A percentile compares a stretch with the other conserved stretches of the same genome.
Evolutionary conservation across 371 early-diverging fungal species (phyloP).

Genomic region (Mortierella sp.): DNA sequence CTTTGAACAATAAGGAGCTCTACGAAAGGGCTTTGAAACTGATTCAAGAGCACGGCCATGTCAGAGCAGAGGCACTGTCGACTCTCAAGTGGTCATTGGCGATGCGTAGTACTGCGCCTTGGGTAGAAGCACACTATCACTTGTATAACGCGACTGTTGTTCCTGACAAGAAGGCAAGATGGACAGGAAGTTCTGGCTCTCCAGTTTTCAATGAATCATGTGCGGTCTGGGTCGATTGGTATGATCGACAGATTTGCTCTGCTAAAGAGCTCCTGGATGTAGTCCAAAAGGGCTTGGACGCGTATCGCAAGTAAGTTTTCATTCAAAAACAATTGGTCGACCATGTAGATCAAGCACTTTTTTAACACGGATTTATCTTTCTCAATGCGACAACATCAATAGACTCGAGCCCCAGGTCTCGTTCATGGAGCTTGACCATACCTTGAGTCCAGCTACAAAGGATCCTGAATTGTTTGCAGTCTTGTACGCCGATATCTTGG

Average conservation of each 20-base stretch:
- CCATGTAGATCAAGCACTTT: neutral
- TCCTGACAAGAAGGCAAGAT: constrained; percentile 45
- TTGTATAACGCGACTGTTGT: constrained; percentile 74
- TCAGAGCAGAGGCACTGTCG: constrained; percentile 47
- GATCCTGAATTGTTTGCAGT: constrained; percentile 31
- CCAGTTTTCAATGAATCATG: constrained; percentile 63
- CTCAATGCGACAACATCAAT: neutral
- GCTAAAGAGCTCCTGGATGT: constrained; percentile 53
- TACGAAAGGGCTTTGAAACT: constrained; percentile 59
- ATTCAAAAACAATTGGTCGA: neutral
- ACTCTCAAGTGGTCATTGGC: constrained; percentile 69
- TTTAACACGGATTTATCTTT: neutral
- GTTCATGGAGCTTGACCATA: constrained; percentile 47
- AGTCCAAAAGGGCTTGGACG: constrained; percentile 21
- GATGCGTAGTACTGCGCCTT: constrained; percentile 78
- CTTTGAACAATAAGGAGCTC: constrained; percentile 48
- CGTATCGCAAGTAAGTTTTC: constrained; percentile 2
- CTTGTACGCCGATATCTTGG: constrained; percentile 64
- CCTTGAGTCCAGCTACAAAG: constrained; percentile 57
- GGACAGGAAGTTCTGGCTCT: constrained; percentile 19
- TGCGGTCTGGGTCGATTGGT: constrained; percentile 76
- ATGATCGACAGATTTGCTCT: constrained; percentile 72
- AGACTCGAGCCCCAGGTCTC: constrained; percentile 25
- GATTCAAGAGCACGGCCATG: constrained; percentile 49
- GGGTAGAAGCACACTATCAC: constrained; percentile 83